Evolutionary conservation across 2,329 filamentous ascomycete species (phyloP), one percentile per base, ranked within the genome.

Genomic region (Penicillium crustosum): DNA sequence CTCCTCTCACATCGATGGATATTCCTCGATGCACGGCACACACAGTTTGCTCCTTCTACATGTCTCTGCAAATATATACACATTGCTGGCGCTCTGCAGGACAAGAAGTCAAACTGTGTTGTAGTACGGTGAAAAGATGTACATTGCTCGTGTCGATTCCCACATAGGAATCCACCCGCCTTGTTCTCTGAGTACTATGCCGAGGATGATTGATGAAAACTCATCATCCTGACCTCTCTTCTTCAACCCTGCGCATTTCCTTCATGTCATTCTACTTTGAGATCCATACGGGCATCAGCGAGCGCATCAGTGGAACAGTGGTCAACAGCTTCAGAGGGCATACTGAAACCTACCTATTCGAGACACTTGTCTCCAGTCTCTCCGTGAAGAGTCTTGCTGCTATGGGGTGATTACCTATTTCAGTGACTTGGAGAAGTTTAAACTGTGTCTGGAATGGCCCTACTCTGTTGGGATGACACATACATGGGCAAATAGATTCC

Each of bases 81-180:
- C 57, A 42, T 57, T 61, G 63, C 58, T 70, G 71, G 70, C 68
- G 62, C 64, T 61, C 61, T 65, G 68, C 66, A 65, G 70, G 66
- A 62, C 54, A 56, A 56, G 68, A 82, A 85, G 85, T 88, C 70
- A 85, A 88, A 84, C 69, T 63, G 78, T 74, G 78, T 82, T 78
- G 74, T 73, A 73, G 81, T 82, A 81, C 76, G 77, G 79, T 78
- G 73, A 67, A 72, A 75, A 60, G 39, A 70, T 74, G 63, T 61
- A 57, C 54, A 52, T 54, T 61, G 63, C 62, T 62, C 53, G 61
- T 73, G 68, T 65, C 65, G 75, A 75, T 74, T 72, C 81, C 81
- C 81, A 84, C 81, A 80, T 81, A 83, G 57, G 84, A 82, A 65
- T 62, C 52, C 57, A 60, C 65, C 50, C 57, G 62, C 64, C 60